Percentiles rank a stretch among this genome's conserved stretches.
phyloP scores from a whole-genome alignment of 1,284 basidiomycete species.

The Malassezia restricta region DNA sequence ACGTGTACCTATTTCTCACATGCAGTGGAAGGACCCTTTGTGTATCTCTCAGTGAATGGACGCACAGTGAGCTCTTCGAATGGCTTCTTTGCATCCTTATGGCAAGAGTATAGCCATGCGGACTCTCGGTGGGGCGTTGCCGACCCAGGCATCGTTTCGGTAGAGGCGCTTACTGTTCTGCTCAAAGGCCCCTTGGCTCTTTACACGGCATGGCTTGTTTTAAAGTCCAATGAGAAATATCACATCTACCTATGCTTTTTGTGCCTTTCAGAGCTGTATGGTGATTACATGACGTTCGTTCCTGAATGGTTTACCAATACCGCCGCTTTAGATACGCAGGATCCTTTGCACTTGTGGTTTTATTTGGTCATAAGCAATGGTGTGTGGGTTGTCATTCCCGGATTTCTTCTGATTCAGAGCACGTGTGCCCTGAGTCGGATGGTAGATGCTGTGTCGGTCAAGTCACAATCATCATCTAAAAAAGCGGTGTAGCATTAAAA shows the following conservation, averaged over 20 bases:
- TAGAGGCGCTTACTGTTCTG: conserved; percentile 34
- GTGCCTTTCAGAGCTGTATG: conserved; percentile 32
- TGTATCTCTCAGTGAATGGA: conserved; percentile 25
- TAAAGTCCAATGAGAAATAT: conserved; percentile 19
- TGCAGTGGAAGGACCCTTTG: conserved; percentile 31
- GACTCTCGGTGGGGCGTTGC: conserved; percentile 32
- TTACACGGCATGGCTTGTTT: conserved; percentile 26
- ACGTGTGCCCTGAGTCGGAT: not conserved
- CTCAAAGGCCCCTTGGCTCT: conserved; percentile 31
- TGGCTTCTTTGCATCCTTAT: conserved; percentile 30
- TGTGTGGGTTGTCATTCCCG: conserved; percentile 7
- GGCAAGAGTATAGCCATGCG: conserved; percentile 37
- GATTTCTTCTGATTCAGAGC: conserved; percentile 1
- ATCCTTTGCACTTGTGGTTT: conserved; percentile 9
- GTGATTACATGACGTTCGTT: conserved; percentile 40
- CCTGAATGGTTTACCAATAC: conserved; percentile 34
- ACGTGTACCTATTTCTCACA: not conserved
- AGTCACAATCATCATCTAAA: not conserved
- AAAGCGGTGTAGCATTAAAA: not conserved
- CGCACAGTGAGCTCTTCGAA: conserved; percentile 23
- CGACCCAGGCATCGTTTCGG: conserved; percentile 29
- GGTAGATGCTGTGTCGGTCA: not conserved
- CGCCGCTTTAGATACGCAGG: conserved; percentile 1
- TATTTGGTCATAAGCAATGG: conserved; percentile 10
- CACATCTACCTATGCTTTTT: conserved; percentile 34